These are phyloP conservation scores for Trichoderma sp. DNA, from an alignment of 2,329 filamentous ascomycete genomes.

Conservation along the genomic window DNA sequence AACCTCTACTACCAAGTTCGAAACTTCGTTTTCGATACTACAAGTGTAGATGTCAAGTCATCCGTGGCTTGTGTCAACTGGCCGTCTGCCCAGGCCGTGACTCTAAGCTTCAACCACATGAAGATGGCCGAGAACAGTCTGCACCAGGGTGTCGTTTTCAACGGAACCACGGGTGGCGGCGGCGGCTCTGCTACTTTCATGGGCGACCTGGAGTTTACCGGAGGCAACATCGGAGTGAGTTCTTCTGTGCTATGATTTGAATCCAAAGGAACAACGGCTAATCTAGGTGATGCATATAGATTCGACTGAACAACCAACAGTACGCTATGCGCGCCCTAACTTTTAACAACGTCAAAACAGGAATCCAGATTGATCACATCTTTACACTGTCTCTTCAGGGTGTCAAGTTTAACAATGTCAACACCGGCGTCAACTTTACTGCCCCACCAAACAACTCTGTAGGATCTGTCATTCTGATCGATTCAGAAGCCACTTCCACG, in stretches of 20 bases:
- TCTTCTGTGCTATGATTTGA: background rate
- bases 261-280: background rate
- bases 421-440: conserved; percentile 19
- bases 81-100: conserved; percentile 21
- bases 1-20: conserved; percentile 21
- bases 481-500: conserved; percentile 18
- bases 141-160: conserved; percentile 21
- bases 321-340: conserved; percentile 19
- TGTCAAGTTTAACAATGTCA: conserved; percentile 18
- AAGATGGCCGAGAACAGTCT: conserved; percentile 17
- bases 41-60: conserved; percentile 8
- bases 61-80: conserved; percentile 20
- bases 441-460: conserved; percentile 18
- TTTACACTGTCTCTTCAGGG: conserved; percentile 21
- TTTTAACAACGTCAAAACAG: conserved; percentile 21
- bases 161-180: conserved; percentile 18
- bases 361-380: conserved; percentile 18
- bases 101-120: conserved; percentile 19
- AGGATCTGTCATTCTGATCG: conserved; percentile 20
- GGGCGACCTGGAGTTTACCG: conserved; percentile 18
- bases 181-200: conserved; percentile 22
- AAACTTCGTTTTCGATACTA: conserved; percentile 21
- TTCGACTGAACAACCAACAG: conserved; percentile 21
- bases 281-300: background rate
- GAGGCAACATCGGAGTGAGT: conserved; percentile 17